Evolutionary conservation across 495 filamentous ascomycete species (phyloP), one percentile per base, ranked within the genome.

Genomic region (Aspergillus mulundensis): DNA sequence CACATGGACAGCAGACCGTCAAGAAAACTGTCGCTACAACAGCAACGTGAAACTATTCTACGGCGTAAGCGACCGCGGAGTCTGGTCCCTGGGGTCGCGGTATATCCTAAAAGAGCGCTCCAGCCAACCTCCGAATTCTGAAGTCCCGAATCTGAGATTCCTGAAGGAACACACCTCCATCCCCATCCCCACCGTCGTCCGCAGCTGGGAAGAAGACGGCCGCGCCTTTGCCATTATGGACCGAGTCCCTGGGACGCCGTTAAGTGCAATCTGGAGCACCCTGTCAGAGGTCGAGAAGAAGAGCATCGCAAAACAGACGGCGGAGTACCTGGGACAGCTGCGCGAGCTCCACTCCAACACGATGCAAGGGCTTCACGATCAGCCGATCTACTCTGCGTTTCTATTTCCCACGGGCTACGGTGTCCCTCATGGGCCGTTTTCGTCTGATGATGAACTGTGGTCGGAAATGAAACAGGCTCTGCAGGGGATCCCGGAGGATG

Each of bases 11-110:
- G 4, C 46, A 32, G 36, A 58, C 40, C 55, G 60, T 16, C 55
- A 68, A 59, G 45, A 58, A 15, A 54, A 60, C 56, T 72, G 59
- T 49, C 43, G 46, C 30, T 64, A 72, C 52, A 16, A 67, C 50
- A 71, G 71, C 60, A 51, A 64, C 30, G 58, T 71, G 21, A 67
- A 67, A n/a, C 50, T 72, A 4, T 72, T 74, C 65, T 71, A 71
- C 24, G 64, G 56, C 10, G 54, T 56, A 15, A 54, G 66, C 54
- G 56, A 68, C 19, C 61, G 70, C 40, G 66, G 68, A 8, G 63
- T 60, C 3, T 72, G 68, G 70, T 64, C 66, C 11, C 44, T 73
- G 43, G 70, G 70, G 19, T 68, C 66, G 34, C 58, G 66, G 3
- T 40, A 68, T 15, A 66, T 68, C 34, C 39, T 61, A 11, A 70